Conservation (phyloP, 2,329 filamentous ascomycete species). For the Penicillium sp. region DNA sequence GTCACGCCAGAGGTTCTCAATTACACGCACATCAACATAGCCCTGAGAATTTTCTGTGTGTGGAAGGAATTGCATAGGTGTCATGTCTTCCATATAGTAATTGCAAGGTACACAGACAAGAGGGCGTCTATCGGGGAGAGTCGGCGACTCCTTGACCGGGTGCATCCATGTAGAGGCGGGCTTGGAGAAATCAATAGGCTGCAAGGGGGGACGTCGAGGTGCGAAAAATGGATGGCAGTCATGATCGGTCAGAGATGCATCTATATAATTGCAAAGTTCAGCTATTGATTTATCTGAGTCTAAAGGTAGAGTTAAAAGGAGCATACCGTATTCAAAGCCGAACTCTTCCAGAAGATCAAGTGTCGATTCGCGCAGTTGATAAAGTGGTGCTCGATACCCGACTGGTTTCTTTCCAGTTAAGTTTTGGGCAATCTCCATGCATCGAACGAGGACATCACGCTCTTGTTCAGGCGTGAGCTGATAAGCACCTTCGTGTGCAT, state of each 20-base stretch:
- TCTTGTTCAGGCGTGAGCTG: conserved; percentile 76
- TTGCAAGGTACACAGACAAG: conserved; percentile 51
- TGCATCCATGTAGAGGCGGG: conserved; percentile 51
- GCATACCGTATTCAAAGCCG: conserved; percentile 46
- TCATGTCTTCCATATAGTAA: conserved; percentile 54
- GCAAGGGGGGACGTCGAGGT: conserved; percentile 39
- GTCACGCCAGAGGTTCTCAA: conserved; percentile 66
- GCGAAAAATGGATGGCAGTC: conserved; percentile 49
- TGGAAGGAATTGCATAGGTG: conserved; percentile 51
- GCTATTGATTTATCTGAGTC: neutral
- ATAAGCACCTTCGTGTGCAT: conserved; percentile 72
- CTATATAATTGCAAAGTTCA: conserved; percentile 19
- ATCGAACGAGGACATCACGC: conserved; percentile 73
- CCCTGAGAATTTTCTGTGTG: conserved; percentile 57
- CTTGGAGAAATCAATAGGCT: conserved; percentile 48
- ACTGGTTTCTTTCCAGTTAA: conserved; percentile 72
- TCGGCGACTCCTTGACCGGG: conserved; percentile 34
- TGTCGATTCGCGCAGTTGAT: conserved; percentile 45
- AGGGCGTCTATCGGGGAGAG: conserved; percentile 27
- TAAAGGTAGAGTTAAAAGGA: neutral
- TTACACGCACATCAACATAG: conserved; percentile 60
- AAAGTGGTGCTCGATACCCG: conserved; percentile 44
- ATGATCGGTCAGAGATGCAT: conserved; percentile 48
- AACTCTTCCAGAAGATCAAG: conserved; percentile 46
- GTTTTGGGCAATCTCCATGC: conserved; percentile 70